Evolutionary conservation across 2,329 filamentous ascomycete species (phyloP).

Genomic region (Penicillium sp.): DNA sequence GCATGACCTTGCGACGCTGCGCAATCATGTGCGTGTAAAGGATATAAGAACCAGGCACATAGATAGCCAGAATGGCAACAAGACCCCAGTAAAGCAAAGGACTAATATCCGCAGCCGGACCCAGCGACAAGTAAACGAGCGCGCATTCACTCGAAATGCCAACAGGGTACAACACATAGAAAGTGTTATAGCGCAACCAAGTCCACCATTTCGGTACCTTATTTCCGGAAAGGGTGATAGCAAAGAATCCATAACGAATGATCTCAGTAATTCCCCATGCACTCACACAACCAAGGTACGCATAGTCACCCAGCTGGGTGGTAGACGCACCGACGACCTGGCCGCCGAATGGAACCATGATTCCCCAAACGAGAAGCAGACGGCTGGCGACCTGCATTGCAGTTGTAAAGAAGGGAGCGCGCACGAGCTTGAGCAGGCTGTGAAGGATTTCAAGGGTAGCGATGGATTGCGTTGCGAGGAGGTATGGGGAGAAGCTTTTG

Average conservation of each 20-base stretch:
- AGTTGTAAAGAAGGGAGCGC: slow-evolving; percentile 82
- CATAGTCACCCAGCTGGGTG: slow-evolving; percentile 39
- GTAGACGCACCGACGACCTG: slow-evolving; percentile 29
- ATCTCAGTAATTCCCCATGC: slow-evolving; percentile 93
- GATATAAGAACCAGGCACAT: slow-evolving; percentile 81
- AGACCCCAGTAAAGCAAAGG: slow-evolving; percentile 60
- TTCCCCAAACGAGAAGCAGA: slow-evolving; percentile 83
- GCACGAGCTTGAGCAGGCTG: slow-evolving; percentile 75
- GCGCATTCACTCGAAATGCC: slow-evolving; percentile 86
- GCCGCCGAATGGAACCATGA: slow-evolving; percentile 67
- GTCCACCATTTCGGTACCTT: slow-evolving; percentile 66
- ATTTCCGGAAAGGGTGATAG: slow-evolving; percentile 59
- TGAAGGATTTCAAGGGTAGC: slow-evolving; percentile 84
- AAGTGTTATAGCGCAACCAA: slow-evolving; percentile 79
- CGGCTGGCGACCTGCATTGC: slow-evolving; percentile 86
- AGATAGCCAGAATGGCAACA: slow-evolving; percentile 68
- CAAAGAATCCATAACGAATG: slow-evolving; percentile 90
- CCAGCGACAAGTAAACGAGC: slow-evolving; percentile 71
- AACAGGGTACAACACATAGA: slow-evolving; percentile 88
- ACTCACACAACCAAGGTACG: slow-evolving; percentile 57
- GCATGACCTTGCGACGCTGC: slow-evolving; percentile 79
- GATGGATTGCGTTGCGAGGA: slow-evolving; percentile 72
- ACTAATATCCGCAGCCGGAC: slow-evolving; percentile 55
- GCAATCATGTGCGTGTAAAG: slow-evolving; percentile 94
- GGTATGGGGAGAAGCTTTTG: slow-evolving; percentile 43